phyloP scores from a whole-genome alignment of 2,329 filamentous ascomycete species.

The Ramularia endophylla region DNA sequence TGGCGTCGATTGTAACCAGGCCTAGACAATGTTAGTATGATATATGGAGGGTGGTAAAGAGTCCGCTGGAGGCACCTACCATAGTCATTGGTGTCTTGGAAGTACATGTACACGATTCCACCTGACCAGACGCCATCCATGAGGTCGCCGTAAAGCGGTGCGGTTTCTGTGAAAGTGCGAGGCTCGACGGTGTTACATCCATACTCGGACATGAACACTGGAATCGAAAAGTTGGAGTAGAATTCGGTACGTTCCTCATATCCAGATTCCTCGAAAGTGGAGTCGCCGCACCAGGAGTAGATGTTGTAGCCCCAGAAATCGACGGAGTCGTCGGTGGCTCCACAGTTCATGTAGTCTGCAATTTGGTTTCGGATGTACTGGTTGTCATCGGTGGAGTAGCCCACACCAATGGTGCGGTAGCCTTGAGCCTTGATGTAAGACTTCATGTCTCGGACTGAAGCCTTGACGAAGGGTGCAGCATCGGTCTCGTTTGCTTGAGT shows the following conservation, averaged over 20 bases:
- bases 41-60: no score
- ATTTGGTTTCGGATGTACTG: constrained; percentile 71
- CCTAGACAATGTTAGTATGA: constrained; percentile 40
- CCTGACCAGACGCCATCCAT: constrained; percentile 90
- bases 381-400: constrained; percentile 94
- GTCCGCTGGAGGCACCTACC: no score
- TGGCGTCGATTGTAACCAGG: constrained; percentile 58
- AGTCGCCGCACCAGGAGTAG: constrained; percentile 96
- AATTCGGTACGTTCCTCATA: constrained; percentile 77
- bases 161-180: constrained; percentile 79
- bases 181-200: constrained; percentile 74
- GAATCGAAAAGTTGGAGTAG: constrained; percentile 82
- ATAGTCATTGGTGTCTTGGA: constrained; percentile 83
- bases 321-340: constrained; percentile 60
- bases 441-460: constrained; percentile 93
- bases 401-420: constrained; percentile 75
- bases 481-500: constrained; percentile 81
- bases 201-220: constrained; percentile 97
- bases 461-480: constrained; percentile 92
- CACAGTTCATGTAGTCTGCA: constrained; percentile 92
- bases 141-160: constrained; percentile 66
- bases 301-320: constrained; percentile 99
- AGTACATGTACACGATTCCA: constrained; percentile 99
- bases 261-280: constrained; percentile 66
- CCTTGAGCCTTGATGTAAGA: constrained; percentile 75